phyloP scores from a whole-genome alignment of 192 early-diverging fungal species.

The Phycomyces blakesleeanus region DNA sequence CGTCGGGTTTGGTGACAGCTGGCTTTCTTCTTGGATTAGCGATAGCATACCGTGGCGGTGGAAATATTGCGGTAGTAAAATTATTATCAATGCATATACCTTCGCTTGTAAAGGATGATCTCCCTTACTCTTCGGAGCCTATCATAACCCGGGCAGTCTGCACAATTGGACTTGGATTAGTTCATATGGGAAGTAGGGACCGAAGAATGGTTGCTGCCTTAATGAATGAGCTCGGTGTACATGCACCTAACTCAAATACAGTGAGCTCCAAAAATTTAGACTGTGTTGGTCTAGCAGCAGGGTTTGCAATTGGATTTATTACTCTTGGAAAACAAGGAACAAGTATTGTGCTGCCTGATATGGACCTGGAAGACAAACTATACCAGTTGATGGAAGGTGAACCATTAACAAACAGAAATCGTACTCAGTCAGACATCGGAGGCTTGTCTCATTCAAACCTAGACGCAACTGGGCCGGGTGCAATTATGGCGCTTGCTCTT shows the following conservation, averaged over 20 bases:
- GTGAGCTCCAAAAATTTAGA: constrained; percentile 41
- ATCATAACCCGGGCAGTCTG: constrained; percentile 55
- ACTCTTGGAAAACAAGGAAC: constrained; percentile 61
- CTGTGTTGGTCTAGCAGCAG: constrained; percentile 71
- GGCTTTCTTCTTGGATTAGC: constrained; percentile 76
- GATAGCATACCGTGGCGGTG: constrained; percentile 65
- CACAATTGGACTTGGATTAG: constrained; percentile 73
- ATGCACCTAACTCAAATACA: constrained; percentile 12
- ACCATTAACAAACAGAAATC: neutral
- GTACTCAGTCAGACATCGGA: neutral
- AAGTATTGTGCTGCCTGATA: constrained; percentile 47
- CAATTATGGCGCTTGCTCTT: constrained; percentile 78
- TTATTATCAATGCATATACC: constrained; percentile 78
- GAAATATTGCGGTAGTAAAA: constrained; percentile 58
- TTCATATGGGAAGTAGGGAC: constrained; percentile 66
- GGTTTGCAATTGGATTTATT: constrained; percentile 83
- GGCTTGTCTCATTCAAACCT: constrained; percentile 30
- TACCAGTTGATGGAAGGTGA: constrained; percentile 39
- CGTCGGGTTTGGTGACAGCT: constrained; percentile 65
- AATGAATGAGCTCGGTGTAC: constrained; percentile 59
- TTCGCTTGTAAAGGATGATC: constrained; percentile 32
- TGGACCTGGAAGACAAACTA: constrained; percentile 55
- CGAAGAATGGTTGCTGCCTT: constrained; percentile 72
- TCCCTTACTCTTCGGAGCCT: constrained; percentile 47
- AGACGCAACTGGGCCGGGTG: constrained; percentile 55